phyloP scores from a whole-genome alignment of 2,329 filamentous ascomycete species.

The Pyricularia pennisetigena region DNA sequence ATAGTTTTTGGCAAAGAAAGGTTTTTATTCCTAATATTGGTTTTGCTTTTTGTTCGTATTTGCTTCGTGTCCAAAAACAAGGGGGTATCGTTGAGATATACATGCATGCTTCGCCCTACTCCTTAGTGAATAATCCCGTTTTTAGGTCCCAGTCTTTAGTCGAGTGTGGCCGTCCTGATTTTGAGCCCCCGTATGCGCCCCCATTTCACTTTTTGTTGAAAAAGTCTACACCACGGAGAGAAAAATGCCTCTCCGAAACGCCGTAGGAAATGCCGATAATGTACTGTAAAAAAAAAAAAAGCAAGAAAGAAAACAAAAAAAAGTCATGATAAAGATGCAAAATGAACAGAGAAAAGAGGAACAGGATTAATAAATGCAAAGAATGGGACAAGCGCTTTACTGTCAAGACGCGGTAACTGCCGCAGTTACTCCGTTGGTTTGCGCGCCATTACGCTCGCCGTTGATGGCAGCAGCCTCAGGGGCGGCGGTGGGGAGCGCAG shows the following conservation, averaged over 20 bases:
- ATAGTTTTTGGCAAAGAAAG: background rate
- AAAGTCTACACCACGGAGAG: conserved; percentile 1
- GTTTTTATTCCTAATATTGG: background rate
- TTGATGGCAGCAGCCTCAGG: conserved; percentile 7
- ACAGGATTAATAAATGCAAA: background rate
- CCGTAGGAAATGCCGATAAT: background rate
- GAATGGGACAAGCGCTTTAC: background rate
- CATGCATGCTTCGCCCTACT: conserved; percentile 3
- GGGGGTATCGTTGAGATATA: conserved; percentile 6
- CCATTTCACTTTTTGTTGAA: background rate
- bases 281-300: background rate
- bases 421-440: background rate
- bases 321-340: background rate
- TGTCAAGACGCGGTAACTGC: background rate
- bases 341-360: background rate
- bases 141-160: background rate
- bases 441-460: background rate
- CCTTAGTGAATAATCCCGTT: background rate
- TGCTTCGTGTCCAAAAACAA: background rate
- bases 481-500: conserved; percentile 5
- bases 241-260: background rate
- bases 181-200: background rate
- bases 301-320: background rate
- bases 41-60: background rate
- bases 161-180: background rate